These are phyloP conservation scores for Elsinoe arachidis DNA, from an alignment of 2,329 filamentous ascomycete species.

Conservation along the genomic window DNA sequence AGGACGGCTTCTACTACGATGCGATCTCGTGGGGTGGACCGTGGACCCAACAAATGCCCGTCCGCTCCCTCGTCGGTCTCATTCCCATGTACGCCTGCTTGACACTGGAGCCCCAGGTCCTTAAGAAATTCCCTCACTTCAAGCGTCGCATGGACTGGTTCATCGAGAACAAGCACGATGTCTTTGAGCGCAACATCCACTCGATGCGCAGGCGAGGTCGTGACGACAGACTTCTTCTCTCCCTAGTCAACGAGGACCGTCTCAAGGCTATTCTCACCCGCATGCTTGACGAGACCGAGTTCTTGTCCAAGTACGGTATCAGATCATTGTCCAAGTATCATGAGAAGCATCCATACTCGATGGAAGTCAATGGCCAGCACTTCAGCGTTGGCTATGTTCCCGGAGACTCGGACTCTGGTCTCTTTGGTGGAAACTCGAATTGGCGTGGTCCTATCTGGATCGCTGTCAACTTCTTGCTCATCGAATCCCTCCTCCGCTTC, in stretches of 20 bases:
- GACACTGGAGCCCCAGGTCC: conserved; percentile 85
- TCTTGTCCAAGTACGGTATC: conserved; percentile 82
- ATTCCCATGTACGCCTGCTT: conserved; percentile 89
- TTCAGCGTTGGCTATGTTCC: conserved; percentile 86
- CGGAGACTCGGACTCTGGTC: conserved; percentile 89
- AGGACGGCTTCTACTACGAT: conserved; percentile 97
- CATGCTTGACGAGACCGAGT: conserved; percentile 92
- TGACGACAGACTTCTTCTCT: conserved; percentile 75
- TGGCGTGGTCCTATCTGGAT: conserved; percentile 95
- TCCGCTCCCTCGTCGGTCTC: conserved; percentile 83
- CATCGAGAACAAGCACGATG: conserved; percentile 73
- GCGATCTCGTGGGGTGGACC: conserved; percentile 94
- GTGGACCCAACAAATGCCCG: conserved; percentile 84
- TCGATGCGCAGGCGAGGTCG: conserved; percentile 87
- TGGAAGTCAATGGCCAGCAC: conserved; percentile 87
- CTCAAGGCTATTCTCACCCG: conserved; percentile 78
- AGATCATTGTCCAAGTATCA: conserved; percentile 87
- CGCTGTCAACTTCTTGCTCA: conserved; percentile 87
- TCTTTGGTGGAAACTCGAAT: conserved; percentile 96
- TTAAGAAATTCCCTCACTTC: conserved; percentile 85
- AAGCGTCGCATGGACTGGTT: conserved; percentile 94
- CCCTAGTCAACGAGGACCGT: conserved; percentile 88
- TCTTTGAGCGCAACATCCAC: conserved; percentile 88
- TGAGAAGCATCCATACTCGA: conserved; percentile 80
- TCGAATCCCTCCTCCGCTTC: conserved; percentile 90